Conservation (phyloP, 176 grass and related monocot genomes). For the Saccharum spontaneum region DNA sequence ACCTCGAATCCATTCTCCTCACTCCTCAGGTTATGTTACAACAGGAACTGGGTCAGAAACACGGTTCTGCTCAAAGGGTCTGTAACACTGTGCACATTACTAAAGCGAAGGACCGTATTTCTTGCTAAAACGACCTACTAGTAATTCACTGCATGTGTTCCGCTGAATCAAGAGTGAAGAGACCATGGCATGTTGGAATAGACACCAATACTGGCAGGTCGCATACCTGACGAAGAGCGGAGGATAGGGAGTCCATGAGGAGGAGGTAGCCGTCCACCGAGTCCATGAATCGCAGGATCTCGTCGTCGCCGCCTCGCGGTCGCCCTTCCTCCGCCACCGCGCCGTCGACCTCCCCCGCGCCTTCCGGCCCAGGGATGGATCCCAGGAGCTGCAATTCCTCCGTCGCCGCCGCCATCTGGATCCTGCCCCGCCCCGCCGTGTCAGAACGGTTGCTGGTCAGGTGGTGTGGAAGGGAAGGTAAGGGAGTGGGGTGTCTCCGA, state of each 20-base stretch:
- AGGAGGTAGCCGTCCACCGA: conserved; percentile 48
- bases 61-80: neutral
- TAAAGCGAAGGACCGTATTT: neutral
- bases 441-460: neutral
- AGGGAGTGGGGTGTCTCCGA: too few species aligned
- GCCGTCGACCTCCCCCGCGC: neutral
- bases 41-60: neutral
- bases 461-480: too few species aligned
- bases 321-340: neutral
- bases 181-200: neutral
- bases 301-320: conserved; percentile 20
- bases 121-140: neutral
- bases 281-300: conserved; percentile 58
- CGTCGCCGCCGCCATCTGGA: conserved; percentile 23
- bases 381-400: conserved; percentile 5
- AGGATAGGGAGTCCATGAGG: conserved; percentile 51
- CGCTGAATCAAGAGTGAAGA: neutral
- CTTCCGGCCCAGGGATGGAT: neutral
- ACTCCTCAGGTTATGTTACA: neutral
- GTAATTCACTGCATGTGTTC: neutral
- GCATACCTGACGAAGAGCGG: conserved; percentile 47
- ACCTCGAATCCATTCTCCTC: neutral
- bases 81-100: neutral
- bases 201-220: neutral
- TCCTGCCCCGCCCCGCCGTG: neutral